Conservation (phyloP, 2,329 filamentous ascomycete species). For the Pezicula carpinea region DNA sequence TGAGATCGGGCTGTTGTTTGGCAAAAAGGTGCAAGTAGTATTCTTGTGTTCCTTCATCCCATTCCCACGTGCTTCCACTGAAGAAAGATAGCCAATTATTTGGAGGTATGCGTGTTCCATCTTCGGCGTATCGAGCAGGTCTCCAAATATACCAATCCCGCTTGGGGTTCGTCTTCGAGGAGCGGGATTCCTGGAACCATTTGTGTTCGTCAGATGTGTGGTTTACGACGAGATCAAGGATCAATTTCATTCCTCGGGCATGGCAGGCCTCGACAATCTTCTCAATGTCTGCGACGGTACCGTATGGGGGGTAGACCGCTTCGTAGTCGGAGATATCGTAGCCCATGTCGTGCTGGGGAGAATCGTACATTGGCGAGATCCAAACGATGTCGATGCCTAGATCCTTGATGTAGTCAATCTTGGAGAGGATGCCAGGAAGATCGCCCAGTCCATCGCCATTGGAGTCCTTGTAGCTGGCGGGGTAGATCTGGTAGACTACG, state of each 20-base stretch:
- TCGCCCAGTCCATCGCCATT: constrained; percentile 58
- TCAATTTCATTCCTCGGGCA: constrained; percentile 60
- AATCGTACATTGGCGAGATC: constrained; percentile 62
- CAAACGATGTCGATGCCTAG: constrained; percentile 62
- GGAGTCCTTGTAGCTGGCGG: constrained; percentile 51
- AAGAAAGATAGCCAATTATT: constrained; percentile 70
- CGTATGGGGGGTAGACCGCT: constrained; percentile 59
- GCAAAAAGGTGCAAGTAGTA: constrained; percentile 77
- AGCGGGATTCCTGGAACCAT: constrained; percentile 56
- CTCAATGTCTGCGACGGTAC: constrained; percentile 62
- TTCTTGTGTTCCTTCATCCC: constrained; percentile 66
- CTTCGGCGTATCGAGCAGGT: constrained; percentile 44
- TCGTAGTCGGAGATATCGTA: constrained; percentile 69
- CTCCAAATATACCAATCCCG: constrained; percentile 65
- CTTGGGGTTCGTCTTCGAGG: constrained; percentile 45
- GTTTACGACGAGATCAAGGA: constrained; percentile 74
- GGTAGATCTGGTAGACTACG: constrained; percentile 55
- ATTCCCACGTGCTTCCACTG: constrained; percentile 60
- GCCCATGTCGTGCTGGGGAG: constrained; percentile 63
- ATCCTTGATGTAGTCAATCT: constrained; percentile 55
- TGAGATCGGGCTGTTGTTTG: constrained; percentile 75
- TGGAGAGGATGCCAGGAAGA: constrained; percentile 55
- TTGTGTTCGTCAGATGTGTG: constrained; percentile 68
- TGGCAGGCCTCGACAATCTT: constrained; percentile 55
- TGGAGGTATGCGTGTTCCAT: constrained; percentile 62